A percentile compares a stretch with the other conserved stretches of the same genome.
Conservation (phyloP, 345 rosid genomes). For the Garcia nutans region DNA sequence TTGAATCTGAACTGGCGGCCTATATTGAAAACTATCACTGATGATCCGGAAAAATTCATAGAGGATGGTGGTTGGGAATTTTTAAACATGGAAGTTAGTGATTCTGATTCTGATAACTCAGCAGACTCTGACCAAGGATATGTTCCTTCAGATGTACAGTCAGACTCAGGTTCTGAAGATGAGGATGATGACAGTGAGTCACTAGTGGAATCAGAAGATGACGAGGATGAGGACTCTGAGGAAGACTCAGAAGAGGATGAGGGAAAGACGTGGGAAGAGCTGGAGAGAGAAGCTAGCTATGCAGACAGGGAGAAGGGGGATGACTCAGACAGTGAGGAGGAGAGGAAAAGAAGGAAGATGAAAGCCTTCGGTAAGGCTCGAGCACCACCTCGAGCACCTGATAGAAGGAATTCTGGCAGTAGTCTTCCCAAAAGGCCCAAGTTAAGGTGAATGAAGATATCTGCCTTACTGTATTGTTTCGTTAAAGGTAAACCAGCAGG, state of each 20-base stretch:
- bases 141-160: conserved; percentile 78
- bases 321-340: conserved; percentile 93
- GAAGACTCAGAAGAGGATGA: conserved; percentile 81
- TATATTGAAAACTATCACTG: conserved; percentile 81
- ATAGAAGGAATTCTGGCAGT: conserved; percentile 30
- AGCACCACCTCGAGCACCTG: conserved; percentile 37
- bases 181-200: conserved; percentile 79
- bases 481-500: not conserved
- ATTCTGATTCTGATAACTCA: conserved; percentile 78
- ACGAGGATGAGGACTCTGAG: conserved; percentile 71
- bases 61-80: conserved; percentile 96
- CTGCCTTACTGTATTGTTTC: not conserved
- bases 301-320: conserved; percentile 88
- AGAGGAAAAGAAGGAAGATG: conserved; percentile 82
- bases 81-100: conserved; percentile 77
- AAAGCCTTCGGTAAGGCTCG: conserved; percentile 76
- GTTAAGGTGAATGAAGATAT: conserved; percentile 21
- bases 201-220: conserved; percentile 81
- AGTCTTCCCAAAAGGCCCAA: conserved; percentile 40
- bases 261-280: conserved; percentile 96
- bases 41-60: conserved; percentile 83
- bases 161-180: conserved; percentile 54
- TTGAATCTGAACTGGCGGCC: conserved; percentile 92
- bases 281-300: conserved; percentile 91
- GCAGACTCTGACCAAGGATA: conserved; percentile 90